phyloP scores from a whole-genome alignment of 2,329 filamentous ascomycete species.

The Lecanicillium sp. region DNA sequence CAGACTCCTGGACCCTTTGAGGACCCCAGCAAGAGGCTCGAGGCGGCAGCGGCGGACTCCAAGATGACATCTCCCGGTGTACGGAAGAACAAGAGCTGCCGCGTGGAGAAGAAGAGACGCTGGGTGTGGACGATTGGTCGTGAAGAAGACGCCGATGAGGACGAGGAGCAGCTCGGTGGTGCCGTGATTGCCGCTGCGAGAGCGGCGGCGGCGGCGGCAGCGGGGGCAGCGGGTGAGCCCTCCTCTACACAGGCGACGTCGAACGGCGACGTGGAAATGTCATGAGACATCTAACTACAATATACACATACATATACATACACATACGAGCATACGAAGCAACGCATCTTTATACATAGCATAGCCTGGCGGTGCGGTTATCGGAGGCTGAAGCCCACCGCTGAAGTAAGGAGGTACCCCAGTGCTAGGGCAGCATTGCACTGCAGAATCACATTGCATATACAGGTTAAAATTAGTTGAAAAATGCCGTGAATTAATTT shows the following conservation, averaged over 20 bases:
- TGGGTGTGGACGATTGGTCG: conserved; percentile 63
- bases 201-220: conserved; percentile 1
- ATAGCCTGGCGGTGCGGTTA: conserved; percentile 7
- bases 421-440: neutral
- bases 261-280: conserved; percentile 34
- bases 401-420: neutral
- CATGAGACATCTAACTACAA: too few species aligned
- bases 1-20: conserved; percentile 59
- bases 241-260: too few species aligned
- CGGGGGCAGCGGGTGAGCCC: conserved; percentile 8
- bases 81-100: conserved; percentile 40
- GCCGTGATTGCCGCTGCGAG: conserved; percentile 33
- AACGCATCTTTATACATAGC: too few species aligned
- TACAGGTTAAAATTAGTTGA: neutral
- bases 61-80: conserved; percentile 39
- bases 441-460: neutral
- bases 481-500: neutral
- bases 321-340: too few species aligned
- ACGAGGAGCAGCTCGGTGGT: conserved; percentile 34
- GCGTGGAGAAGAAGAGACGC: conserved; percentile 55
- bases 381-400: neutral
- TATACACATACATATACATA: too few species aligned
- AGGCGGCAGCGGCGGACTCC: conserved; percentile 36
- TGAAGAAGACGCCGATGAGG: conserved; percentile 40
- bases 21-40: conserved; percentile 55